These are phyloP conservation scores for Hondaea fermentalgiana DNA, from an alignment of 108 stramenopile genomes.

Conservation along the genomic window DNA sequence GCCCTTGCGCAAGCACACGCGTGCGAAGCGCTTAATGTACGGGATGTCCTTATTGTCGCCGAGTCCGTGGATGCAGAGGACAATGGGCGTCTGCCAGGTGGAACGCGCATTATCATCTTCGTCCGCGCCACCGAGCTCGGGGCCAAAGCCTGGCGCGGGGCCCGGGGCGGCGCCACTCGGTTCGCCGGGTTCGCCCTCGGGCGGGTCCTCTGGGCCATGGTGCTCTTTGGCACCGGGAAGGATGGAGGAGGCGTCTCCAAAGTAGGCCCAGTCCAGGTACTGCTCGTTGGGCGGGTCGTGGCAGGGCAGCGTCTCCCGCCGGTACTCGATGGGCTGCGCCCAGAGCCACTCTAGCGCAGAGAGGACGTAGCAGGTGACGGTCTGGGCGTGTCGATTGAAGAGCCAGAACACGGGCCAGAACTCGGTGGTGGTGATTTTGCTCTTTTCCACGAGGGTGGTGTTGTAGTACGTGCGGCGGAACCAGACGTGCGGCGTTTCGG, in stretches of 20 bases:
- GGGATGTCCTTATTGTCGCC: conserved; percentile 9
- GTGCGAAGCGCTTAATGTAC: conserved; percentile 7
- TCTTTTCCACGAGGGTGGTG: not conserved
- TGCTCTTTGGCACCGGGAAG: not conserved
- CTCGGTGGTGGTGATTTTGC: not conserved
- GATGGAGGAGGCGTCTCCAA: not conserved
- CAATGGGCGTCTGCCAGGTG: conserved; percentile 8
- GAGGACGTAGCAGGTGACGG: conserved; percentile 18
- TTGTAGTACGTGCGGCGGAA: conserved; percentile 17
- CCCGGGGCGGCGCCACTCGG: not conserved
- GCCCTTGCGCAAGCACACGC: not conserved
- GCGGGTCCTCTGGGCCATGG: not conserved
- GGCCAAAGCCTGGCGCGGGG: no score
- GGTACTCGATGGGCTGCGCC: not conserved
- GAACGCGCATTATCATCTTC: not conserved
- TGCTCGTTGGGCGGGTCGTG: conserved; percentile 21
- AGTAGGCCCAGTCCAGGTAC: not conserved
- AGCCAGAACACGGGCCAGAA: conserved; percentile 28
- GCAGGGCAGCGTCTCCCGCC: conserved; percentile 14
- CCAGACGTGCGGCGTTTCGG: not conserved
- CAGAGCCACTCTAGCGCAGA: conserved; percentile 20
- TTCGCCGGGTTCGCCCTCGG: not conserved
- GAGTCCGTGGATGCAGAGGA: conserved; percentile 18
- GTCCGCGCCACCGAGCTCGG: not conserved
- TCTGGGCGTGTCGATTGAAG: conserved; percentile 22